Percentiles rank a stretch among this genome's conserved stretches.
Evolutionary conservation across 2,329 filamentous ascomycete species (phyloP).

Genomic region (Alternaria burnsii): DNA sequence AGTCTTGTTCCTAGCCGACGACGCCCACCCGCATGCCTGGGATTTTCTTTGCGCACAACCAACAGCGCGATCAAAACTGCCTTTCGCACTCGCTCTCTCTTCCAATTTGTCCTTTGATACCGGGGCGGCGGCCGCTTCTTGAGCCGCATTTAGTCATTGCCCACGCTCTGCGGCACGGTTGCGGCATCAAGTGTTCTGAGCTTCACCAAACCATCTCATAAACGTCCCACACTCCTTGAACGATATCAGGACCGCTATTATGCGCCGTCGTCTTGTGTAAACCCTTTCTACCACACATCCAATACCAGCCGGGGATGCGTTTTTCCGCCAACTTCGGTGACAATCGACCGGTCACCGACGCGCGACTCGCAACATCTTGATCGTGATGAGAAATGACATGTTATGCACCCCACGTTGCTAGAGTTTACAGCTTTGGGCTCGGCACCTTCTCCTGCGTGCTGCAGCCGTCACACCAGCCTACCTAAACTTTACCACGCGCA

Average conservation of each 20-base stretch:
- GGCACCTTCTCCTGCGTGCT: conserved; percentile 43
- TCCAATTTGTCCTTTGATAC: conserved; percentile 16
- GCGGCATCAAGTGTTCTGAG: neutral
- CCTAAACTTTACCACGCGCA: conserved; percentile 21
- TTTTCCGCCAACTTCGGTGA: conserved; percentile 3
- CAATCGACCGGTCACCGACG: conserved; percentile 11
- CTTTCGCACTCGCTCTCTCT: conserved; percentile 8
- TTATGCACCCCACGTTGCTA: conserved; percentile 39
- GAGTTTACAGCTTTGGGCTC: conserved; percentile 31
- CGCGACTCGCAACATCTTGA: conserved; percentile 34
- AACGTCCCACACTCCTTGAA: conserved; percentile 9
- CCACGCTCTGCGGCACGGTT: conserved; percentile 7
- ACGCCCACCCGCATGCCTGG: conserved; percentile 47
- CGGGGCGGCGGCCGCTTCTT: conserved; percentile 43
- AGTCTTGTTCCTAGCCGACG: conserved; percentile 39
- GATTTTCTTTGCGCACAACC: conserved; percentile 33
- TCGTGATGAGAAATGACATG: conserved; percentile 29
- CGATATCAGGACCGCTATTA: conserved; percentile 13
- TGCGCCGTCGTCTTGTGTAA: conserved; percentile 4
- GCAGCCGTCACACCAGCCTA: conserved; percentile 20
- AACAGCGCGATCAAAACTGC: conserved; percentile 15
- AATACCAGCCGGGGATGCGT: neutral
- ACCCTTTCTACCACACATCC: neutral
- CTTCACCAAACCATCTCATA: neutral
- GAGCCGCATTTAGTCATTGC: conserved; percentile 33